Evolutionary conservation across 805 yeast genomes (phyloP).

Genomic region (Lipomyces kockii): DNA sequence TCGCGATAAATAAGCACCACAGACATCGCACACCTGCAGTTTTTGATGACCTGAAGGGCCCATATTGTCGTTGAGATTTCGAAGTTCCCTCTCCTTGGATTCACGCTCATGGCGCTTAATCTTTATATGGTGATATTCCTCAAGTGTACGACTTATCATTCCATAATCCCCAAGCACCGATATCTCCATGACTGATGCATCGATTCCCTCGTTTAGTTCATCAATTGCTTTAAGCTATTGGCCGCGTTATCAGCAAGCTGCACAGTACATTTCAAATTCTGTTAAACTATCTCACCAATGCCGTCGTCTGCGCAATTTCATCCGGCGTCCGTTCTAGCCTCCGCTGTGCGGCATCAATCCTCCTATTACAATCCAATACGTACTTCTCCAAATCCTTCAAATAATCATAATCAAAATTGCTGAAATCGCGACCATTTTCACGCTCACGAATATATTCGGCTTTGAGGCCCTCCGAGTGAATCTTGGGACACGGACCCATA

Average conservation of each 20-base stretch:
- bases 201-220: conserved; percentile 31
- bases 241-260: background rate
- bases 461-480: conserved; percentile 75
- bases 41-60: conserved; percentile 90
- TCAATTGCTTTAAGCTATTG: conserved; percentile 34
- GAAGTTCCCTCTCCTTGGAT: conserved; percentile 58
- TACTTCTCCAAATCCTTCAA: conserved; percentile 56
- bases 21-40: conserved; percentile 83
- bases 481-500: conserved; percentile 75
- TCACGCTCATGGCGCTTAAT: conserved; percentile 52
- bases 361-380: conserved; percentile 67
- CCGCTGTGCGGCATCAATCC: conserved; percentile 64
- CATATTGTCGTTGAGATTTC: conserved; percentile 66
- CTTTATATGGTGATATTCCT: conserved; percentile 23
- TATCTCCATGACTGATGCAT: conserved; percentile 35
- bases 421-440: conserved; percentile 50
- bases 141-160: conserved; percentile 47
- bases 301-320: conserved; percentile 58
- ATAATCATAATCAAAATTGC: conserved; percentile 56
- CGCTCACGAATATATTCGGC: conserved; percentile 62
- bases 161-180: conserved; percentile 30
- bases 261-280: background rate
- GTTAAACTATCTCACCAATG: conserved; percentile 38
- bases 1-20: conserved; percentile 87
- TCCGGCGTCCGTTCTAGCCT: conserved; percentile 75